A percentile compares a stretch with the other conserved stretches of the same genome.
Conservation (phyloP, 441 rosid genomes). For the Bruguiera hainesii region DNA sequence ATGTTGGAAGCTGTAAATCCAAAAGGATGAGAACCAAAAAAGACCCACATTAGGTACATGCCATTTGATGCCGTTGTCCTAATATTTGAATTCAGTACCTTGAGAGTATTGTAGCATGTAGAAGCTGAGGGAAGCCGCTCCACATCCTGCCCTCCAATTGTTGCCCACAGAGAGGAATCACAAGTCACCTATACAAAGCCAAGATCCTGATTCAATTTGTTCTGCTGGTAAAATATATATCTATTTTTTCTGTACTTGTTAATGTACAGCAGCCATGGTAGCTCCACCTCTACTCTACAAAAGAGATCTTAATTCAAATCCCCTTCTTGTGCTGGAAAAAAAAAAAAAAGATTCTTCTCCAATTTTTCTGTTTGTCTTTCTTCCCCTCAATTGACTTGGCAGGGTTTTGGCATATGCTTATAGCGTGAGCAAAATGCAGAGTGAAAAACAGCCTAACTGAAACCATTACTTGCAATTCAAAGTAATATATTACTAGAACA, state of each 20-base stretch:
- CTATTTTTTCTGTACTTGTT: background rate
- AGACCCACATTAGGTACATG: constrained; percentile 9
- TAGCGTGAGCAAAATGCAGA: background rate
- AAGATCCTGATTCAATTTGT: constrained; percentile 22
- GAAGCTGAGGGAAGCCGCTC: constrained; percentile 99
- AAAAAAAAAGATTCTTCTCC: too few relatives aligned
- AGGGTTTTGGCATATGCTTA: too few relatives aligned
- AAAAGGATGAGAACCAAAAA: constrained; percentile 15
- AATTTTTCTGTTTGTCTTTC: too few relatives aligned
- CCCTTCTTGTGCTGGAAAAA: too few relatives aligned
- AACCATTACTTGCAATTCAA: background rate
- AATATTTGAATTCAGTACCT: constrained; percentile 41
- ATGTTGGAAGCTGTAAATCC: constrained; percentile 88
- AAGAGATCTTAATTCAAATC: background rate
- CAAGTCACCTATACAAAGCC: constrained; percentile 63
- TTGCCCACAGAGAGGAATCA: constrained; percentile 91
- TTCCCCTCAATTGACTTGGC: too few relatives aligned
- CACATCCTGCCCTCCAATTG: constrained; percentile 95
- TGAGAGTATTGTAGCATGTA: constrained; percentile 98
- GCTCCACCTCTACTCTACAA: background rate
- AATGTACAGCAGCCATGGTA: background rate
- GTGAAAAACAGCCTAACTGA: background rate
- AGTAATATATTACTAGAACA: background rate
- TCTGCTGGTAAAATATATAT: background rate
- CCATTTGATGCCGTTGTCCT: constrained; percentile 3